These are phyloP conservation scores for Monosporozyma aerobia DNA, from an alignment of 805 yeast species.

Conservation along the genomic window DNA sequence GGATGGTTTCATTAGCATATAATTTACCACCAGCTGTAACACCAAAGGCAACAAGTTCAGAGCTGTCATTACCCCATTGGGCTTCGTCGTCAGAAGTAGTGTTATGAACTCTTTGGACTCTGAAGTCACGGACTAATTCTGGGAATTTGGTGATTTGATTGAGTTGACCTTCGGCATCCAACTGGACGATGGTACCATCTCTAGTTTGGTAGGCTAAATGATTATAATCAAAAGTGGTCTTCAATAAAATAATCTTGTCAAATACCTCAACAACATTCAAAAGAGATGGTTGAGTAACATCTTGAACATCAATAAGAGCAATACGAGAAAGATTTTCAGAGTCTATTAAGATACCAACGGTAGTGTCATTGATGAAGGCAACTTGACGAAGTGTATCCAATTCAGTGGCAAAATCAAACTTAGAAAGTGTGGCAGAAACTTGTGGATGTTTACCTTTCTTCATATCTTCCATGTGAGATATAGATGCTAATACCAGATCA, in stretches of 20 bases:
- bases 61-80: conserved; percentile 24
- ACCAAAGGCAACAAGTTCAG: conserved; percentile 50
- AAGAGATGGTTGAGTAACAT: conserved; percentile 35
- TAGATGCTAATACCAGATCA: conserved; percentile 38
- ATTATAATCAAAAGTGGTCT: conserved; percentile 45
- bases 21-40: conserved; percentile 67
- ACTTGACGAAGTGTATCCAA: conserved; percentile 53
- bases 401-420: conserved; percentile 31
- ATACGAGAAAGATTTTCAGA: conserved; percentile 42
- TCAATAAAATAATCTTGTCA: conserved; percentile 47
- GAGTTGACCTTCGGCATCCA: conserved; percentile 30
- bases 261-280: conserved; percentile 35
- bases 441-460: conserved; percentile 41
- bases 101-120: conserved; percentile 33
- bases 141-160: conserved; percentile 47
- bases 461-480: conserved; percentile 36
- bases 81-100: conserved; percentile 11
- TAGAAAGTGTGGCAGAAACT: conserved; percentile 27
- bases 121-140: conserved; percentile 55
- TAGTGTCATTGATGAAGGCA: conserved; percentile 42
- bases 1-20: conserved; percentile 48
- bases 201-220: conserved; percentile 49
- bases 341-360: conserved; percentile 54
- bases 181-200: conserved; percentile 47
- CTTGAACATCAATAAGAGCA: conserved; percentile 40